These are phyloP conservation scores for Eimeria maxima DNA, from an alignment of 169 alveolate species.

Conservation along the genomic window DNA sequence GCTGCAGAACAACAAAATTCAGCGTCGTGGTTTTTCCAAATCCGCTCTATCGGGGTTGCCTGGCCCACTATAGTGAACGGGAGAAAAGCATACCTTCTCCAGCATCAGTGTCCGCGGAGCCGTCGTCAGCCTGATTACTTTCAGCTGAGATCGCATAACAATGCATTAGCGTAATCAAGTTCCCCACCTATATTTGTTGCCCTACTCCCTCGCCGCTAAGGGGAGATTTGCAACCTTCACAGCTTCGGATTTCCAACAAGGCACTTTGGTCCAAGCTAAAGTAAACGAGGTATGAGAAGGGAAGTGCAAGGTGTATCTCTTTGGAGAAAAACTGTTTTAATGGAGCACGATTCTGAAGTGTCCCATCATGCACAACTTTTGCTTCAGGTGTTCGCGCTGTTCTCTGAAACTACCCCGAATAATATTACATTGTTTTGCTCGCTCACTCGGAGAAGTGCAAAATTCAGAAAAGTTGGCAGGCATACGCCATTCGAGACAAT, in stretches of 20 bases:
- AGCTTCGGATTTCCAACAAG: neutral
- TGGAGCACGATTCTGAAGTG: neutral
- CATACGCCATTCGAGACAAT: neutral
- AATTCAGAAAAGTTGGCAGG: neutral
- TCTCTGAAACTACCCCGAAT: neutral
- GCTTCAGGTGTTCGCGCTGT: neutral
- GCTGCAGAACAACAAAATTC: neutral
- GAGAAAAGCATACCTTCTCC: constrained; percentile 1
- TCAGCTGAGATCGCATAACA: neutral
- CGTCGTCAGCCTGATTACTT: neutral
- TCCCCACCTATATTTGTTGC: neutral
- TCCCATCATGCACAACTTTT: neutral
- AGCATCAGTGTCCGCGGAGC: neutral
- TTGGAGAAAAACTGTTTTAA: neutral
- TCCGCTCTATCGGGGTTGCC: neutral
- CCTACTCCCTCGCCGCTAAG: neutral
- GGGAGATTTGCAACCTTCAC: neutral
- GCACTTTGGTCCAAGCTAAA: neutral
- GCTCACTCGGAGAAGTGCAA: constrained; percentile 44
- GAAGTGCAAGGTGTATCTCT: neutral
- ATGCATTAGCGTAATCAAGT: neutral
- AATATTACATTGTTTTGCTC: neutral
- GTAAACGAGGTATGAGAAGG: neutral
- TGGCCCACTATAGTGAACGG: neutral
- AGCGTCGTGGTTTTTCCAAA: no score